These are phyloP conservation scores for Aristolochia californica DNA, from an alignment of 164 flowering plant species.

Conservation along the genomic window DNA sequence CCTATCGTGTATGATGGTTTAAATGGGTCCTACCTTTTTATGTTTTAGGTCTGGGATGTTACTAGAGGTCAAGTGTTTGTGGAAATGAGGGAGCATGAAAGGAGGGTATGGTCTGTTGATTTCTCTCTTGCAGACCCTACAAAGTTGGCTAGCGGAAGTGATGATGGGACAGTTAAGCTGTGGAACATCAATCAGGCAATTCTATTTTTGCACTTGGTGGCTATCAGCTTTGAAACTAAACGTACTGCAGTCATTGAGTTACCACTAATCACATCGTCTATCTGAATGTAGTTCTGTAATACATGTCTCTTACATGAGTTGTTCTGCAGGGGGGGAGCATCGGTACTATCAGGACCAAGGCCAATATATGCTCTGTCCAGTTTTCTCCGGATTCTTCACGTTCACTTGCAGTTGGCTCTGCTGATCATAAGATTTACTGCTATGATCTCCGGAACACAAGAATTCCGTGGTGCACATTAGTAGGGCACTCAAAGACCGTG, in stretches of 20 bases:
- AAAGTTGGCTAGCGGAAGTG: conserved; percentile 91
- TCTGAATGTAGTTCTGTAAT: conserved; percentile 1
- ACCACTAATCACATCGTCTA: conserved; percentile 3
- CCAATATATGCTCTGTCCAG: conserved; percentile 95
- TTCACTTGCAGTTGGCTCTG: conserved; percentile 88
- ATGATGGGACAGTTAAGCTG: conserved; percentile 91
- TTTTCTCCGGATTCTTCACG: conserved; percentile 74
- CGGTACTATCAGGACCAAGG: conserved; percentile 80
- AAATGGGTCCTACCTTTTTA: not conserved
- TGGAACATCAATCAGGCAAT: conserved; percentile 99
- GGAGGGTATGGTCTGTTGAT: conserved; percentile 93
- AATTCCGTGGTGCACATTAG: conserved; percentile 61
- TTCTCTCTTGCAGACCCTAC: conserved; percentile 88
- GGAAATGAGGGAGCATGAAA: conserved; percentile 91
- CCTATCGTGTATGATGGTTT: not conserved
- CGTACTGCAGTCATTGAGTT: conserved; percentile 60
- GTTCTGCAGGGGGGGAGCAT: conserved; percentile 75
- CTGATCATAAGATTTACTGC: conserved; percentile 83
- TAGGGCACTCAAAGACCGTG: conserved; percentile 81
- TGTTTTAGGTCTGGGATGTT: conserved; percentile 84
- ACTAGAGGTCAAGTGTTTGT: conserved; percentile 58
- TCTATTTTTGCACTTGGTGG: conserved; percentile 82
- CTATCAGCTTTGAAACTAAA: conserved; percentile 89
- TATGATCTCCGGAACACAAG: conserved; percentile 77
- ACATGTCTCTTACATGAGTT: conserved; percentile 40